Conservation (phyloP, 139 green algal species). For the Trebouxia sp. region DNA sequence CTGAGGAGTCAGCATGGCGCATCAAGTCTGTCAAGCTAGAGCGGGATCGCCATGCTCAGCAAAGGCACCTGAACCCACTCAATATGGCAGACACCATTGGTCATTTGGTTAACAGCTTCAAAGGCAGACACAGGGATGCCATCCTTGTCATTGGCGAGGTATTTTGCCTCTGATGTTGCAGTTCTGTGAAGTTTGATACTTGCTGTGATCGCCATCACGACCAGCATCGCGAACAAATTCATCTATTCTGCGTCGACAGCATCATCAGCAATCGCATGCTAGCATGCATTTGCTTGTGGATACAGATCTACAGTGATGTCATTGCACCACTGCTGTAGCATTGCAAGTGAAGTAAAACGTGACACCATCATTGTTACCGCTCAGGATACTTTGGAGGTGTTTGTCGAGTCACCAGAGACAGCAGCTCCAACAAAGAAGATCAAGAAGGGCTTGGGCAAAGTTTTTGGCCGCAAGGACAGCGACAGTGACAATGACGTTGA, state of each 20-base stretch:
- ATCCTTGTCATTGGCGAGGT: constrained; percentile 26
- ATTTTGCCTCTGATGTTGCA: neutral
- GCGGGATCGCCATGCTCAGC: constrained; percentile 16
- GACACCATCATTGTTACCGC: too few species aligned
- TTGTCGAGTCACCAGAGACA: constrained; percentile 18
- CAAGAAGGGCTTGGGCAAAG: constrained; percentile 5
- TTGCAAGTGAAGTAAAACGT: too few species aligned
- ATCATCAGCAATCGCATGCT: too few species aligned
- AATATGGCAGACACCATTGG: constrained; percentile 21
- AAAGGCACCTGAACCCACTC: constrained; percentile 24
- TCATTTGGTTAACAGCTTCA: constrained; percentile 13
- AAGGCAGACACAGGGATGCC: constrained; percentile 23
- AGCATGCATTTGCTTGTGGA: too few species aligned
- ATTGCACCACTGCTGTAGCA: too few species aligned
- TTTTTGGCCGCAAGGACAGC: constrained; percentile 16
- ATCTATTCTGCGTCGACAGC: too few species aligned
- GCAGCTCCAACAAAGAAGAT: constrained; percentile 23
- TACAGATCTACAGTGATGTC: too few species aligned
- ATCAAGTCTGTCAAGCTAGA: constrained; percentile 28
- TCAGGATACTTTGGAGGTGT: constrained; percentile 25
- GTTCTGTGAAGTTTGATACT: too few species aligned
- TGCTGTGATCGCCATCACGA: too few species aligned
- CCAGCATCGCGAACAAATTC: too few species aligned
- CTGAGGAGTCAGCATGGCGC: constrained; percentile 26
- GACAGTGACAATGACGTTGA: neutral